phyloP scores from a whole-genome alignment of 495 filamentous ascomycete genomes.

The Aspergillus asperescens region DNA sequence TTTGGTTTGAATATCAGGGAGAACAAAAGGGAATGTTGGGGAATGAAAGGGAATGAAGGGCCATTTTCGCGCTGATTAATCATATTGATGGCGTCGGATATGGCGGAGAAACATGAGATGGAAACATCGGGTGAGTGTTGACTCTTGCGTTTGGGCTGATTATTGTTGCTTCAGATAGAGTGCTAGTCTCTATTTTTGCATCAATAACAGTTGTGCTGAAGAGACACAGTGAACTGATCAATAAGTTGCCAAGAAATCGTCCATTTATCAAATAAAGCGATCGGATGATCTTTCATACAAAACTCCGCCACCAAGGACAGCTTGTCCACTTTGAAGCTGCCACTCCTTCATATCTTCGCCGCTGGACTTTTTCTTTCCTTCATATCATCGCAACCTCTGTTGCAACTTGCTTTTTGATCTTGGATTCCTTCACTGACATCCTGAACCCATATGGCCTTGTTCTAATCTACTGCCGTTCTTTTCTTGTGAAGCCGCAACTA shows the following conservation, averaged over 20 bases:
- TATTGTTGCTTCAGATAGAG: not conserved
- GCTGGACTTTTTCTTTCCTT: slow-evolving; percentile 7
- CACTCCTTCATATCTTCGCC: slow-evolving; percentile 12
- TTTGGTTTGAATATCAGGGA: not conserved
- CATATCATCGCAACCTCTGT: not conserved
- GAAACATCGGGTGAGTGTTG: too few species aligned
- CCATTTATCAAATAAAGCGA: slow-evolving; percentile 10
- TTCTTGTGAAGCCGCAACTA: slow-evolving; percentile 5
- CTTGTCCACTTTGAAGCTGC: slow-evolving; percentile 28
- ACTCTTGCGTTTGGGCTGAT: too few species aligned
- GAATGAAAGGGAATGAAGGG: not conserved
- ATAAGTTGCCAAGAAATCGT: slow-evolving; percentile 11
- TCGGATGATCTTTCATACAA: slow-evolving; percentile 15
- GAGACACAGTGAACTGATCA: slow-evolving; percentile 2
- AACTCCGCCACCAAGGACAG: slow-evolving; percentile 28
- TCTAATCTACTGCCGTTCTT: not conserved
- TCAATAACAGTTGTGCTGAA: not conserved
- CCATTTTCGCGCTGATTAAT: not conserved
- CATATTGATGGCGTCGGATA: not conserved
- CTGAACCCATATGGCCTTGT: slow-evolving; percentile 1
- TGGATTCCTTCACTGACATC: not conserved
- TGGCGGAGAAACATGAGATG: not conserved
- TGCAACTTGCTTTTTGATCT: not conserved
- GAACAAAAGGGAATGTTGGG: not conserved
- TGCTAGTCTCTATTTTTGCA: not conserved